These are phyloP conservation scores for Penicillium sp. DNA, from an alignment of 2,329 filamentous ascomycete species.

Conservation along the genomic window DNA sequence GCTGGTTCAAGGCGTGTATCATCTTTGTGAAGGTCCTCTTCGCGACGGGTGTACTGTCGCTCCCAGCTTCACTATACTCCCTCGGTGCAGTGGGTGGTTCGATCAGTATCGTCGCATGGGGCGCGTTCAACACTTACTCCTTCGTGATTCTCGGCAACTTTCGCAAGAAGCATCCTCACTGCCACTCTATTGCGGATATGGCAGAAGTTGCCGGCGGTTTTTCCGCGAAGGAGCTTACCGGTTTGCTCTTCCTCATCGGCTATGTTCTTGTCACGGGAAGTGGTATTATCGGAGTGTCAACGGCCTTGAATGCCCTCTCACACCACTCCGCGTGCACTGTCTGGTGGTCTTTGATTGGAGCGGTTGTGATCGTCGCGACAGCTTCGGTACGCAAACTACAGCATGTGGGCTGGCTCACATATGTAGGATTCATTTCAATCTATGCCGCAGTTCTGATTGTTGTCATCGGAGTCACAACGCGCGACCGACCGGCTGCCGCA, in stretches of 20 bases:
- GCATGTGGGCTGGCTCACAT: constrained; percentile 53
- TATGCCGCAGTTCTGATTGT: constrained; percentile 51
- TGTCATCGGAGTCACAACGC: constrained; percentile 50
- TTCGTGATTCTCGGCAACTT: constrained; percentile 44
- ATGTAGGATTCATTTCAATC: constrained; percentile 50
- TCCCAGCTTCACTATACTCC: constrained; percentile 40
- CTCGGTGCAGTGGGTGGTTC: constrained; percentile 42
- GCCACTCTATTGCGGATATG: constrained; percentile 51
- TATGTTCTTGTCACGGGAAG: constrained; percentile 49
- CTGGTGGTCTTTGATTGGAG: constrained; percentile 47
- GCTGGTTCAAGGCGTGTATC: constrained; percentile 42
- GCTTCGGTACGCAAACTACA: constrained; percentile 46
- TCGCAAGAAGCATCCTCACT: constrained; percentile 41
- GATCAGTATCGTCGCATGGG: constrained; percentile 41
- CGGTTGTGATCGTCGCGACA: constrained; percentile 36
- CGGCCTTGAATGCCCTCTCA: constrained; percentile 51
- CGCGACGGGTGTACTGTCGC: constrained; percentile 42
- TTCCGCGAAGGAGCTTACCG: constrained; percentile 45
- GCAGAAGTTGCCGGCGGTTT: constrained; percentile 46
- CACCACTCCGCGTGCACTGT: constrained; percentile 51
- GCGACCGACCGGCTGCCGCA: constrained; percentile 51
- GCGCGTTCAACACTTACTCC: constrained; percentile 41
- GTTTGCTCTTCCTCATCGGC: constrained; percentile 48
- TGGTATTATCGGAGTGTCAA: constrained; percentile 51
- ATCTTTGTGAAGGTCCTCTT: constrained; percentile 44